Conservation (phyloP, 176 grass and related monocot species). For the Oryza australiensis region DNA sequence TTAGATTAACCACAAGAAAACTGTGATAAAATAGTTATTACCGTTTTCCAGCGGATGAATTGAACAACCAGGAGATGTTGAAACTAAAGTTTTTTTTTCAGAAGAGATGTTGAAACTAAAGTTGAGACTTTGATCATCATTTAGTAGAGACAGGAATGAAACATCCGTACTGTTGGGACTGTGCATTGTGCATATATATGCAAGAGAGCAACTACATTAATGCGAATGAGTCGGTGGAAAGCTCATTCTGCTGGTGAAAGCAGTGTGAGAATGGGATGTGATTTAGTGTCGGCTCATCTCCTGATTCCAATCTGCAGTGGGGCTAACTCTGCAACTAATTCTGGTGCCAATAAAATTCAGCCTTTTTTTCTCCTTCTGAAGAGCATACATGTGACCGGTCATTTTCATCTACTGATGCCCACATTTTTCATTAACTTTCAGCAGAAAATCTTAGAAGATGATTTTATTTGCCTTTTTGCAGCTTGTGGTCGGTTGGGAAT, state of each 20-base stretch:
- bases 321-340: background rate
- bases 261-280: background rate
- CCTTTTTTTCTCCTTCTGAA: background rate
- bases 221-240: background rate
- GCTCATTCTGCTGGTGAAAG: background rate
- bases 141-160: background rate
- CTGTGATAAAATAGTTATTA: background rate
- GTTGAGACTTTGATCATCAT: background rate
- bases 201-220: background rate
- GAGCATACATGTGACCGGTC: background rate
- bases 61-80: background rate
- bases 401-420: background rate
- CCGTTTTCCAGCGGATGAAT: background rate
- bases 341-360: background rate
- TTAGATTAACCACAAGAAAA: background rate
- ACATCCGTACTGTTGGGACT: background rate
- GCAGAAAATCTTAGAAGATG: background rate
- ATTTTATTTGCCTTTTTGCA: background rate
- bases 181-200: background rate
- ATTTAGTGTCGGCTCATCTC: background rate
- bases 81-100: too few relatives aligned
- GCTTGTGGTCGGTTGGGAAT: background rate
- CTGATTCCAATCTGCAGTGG: background rate
- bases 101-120: background rate
- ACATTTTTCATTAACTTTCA: background rate